Evolutionary conservation across 1,284 basidiomycete genomes (phyloP).

Genomic region (Gastroboletus turbinatus): DNA sequence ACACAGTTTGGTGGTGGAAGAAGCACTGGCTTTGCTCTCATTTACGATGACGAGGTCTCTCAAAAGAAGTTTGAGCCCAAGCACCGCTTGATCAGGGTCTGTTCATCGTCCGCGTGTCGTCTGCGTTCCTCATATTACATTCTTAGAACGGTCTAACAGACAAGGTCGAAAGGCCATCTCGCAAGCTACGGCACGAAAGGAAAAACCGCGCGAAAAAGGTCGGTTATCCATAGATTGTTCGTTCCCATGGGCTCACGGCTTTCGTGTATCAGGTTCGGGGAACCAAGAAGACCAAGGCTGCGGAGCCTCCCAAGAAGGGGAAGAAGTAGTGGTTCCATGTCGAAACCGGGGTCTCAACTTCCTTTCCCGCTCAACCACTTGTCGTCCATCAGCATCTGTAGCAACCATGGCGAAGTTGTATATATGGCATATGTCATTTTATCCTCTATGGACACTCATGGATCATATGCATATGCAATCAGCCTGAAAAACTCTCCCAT

Average conservation of each 20-base stretch:
- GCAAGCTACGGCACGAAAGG: slow-evolving; percentile 99
- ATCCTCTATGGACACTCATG: slow-evolving; percentile 37
- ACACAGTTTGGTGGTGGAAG: slow-evolving; percentile 99
- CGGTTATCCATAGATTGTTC: slow-evolving; percentile 16
- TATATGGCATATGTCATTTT: slow-evolving; percentile 42
- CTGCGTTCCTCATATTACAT: slow-evolving; percentile 10
- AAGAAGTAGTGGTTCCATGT: slow-evolving; percentile 59
- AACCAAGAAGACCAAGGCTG: slow-evolving; percentile 91
- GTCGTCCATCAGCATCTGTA: slow-evolving; percentile 37
- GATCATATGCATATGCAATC: slow-evolving; percentile 46
- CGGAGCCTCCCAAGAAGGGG: slow-evolving; percentile 85
- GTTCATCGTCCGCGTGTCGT: neutral
- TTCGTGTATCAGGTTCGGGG: slow-evolving; percentile 69
- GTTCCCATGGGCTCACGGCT: slow-evolving; percentile 6
- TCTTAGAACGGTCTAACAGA: slow-evolving; percentile 75
- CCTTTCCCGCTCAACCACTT: slow-evolving; percentile 37
- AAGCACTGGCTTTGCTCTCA: slow-evolving; percentile 95
- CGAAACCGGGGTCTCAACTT: slow-evolving; percentile 24
- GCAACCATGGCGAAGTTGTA: slow-evolving; percentile 40
- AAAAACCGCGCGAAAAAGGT: slow-evolving; percentile 99
- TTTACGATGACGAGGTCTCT: slow-evolving; percentile 95
- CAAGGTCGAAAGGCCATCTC: slow-evolving; percentile 91
- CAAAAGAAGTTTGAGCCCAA: slow-evolving; percentile 98
- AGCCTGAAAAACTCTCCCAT: slow-evolving; percentile 35
- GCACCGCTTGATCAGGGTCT: slow-evolving; percentile 94